These are phyloP conservation scores for Rhizopogon parksii DNA, from an alignment of 1,284 basidiomycete genomes.

Conservation along the genomic window DNA sequence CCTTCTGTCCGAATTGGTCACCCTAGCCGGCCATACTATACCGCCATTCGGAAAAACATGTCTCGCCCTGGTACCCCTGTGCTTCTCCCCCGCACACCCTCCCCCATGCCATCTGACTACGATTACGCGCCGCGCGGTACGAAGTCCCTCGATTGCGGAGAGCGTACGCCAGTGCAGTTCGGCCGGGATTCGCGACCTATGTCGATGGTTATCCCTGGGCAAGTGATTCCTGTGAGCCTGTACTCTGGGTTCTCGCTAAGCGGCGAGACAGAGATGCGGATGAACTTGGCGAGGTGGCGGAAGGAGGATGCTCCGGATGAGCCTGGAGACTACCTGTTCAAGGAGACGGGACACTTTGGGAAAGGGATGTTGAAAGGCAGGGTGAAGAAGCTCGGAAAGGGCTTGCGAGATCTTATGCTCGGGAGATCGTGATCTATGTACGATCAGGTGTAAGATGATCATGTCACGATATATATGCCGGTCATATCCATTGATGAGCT, in stretches of 20 bases:
- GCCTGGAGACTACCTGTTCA: slow-evolving; percentile 25
- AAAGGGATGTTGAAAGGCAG: slow-evolving; percentile 25
- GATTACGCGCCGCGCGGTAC: slow-evolving; percentile 25
- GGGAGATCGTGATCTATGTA: slow-evolving; percentile 15
- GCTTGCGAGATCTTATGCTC: slow-evolving; percentile 36
- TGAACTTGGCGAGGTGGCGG: slow-evolving; percentile 43
- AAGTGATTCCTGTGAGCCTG: slow-evolving; percentile 14
- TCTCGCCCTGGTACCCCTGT: slow-evolving; percentile 33
- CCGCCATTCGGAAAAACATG: slow-evolving; percentile 56
- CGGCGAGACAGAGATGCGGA: slow-evolving; percentile 51
- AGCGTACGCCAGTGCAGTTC: slow-evolving; percentile 16
- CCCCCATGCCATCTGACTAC: slow-evolving; percentile 18
- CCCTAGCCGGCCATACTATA: slow-evolving; percentile 53
- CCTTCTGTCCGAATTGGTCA: slow-evolving; percentile 41
- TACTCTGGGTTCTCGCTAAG: slow-evolving; percentile 46
- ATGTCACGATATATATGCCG: not conserved
- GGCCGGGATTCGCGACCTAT: slow-evolving; percentile 25
- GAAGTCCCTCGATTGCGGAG: slow-evolving; percentile 27
- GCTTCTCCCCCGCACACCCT: slow-evolving; percentile 21
- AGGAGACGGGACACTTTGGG: slow-evolving; percentile 18
- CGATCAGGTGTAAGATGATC: not conserved
- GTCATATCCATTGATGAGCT: not conserved
- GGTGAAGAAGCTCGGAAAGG: slow-evolving; percentile 38
- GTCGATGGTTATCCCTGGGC: slow-evolving; percentile 26
- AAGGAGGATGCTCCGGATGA: slow-evolving; percentile 24